These are phyloP conservation scores for Trichoderma koningiopsis DNA, from an alignment of 2,329 filamentous ascomycete genomes.

Conservation along the genomic window DNA sequence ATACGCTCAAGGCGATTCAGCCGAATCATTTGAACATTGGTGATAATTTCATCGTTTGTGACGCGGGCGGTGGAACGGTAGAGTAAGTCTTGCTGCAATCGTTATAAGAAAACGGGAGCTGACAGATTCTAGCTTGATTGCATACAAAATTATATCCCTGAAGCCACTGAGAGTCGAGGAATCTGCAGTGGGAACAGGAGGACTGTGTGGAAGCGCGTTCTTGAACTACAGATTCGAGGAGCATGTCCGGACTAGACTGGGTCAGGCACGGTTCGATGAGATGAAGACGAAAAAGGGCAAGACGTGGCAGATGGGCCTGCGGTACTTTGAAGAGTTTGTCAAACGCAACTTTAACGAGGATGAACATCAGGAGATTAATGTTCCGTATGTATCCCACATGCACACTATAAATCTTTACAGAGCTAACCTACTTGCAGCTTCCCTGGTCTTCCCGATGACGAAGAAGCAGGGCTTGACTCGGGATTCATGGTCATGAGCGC, in stretches of 20 bases:
- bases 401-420: not conserved
- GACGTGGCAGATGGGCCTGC: conserved; percentile 77
- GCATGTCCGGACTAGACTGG: conserved; percentile 69
- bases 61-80: conserved; percentile 66
- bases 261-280: conserved; percentile 66
- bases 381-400: conserved; percentile 56
- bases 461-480: conserved; percentile 72
- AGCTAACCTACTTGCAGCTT: conserved; percentile 49
- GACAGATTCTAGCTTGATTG: conserved; percentile 57
- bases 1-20: conserved; percentile 77
- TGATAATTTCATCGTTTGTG: conserved; percentile 65
- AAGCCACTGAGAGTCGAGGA: conserved; percentile 74
- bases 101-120: not conserved
- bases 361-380: conserved; percentile 74
- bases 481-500: conserved; percentile 75
- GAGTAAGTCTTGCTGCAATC: conserved; percentile 49
- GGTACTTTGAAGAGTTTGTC: conserved; percentile 82
- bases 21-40: conserved; percentile 72
- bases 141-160: conserved; percentile 76
- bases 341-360: conserved; percentile 83
- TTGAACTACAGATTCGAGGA: conserved; percentile 82
- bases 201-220: conserved; percentile 76
- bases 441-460: conserved; percentile 74
- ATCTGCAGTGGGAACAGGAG: conserved; percentile 77
- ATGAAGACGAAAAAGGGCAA: conserved; percentile 79